Conservation (phyloP, 1,139 yeast genomes). For the Yamadazyma conglobata region DNA sequence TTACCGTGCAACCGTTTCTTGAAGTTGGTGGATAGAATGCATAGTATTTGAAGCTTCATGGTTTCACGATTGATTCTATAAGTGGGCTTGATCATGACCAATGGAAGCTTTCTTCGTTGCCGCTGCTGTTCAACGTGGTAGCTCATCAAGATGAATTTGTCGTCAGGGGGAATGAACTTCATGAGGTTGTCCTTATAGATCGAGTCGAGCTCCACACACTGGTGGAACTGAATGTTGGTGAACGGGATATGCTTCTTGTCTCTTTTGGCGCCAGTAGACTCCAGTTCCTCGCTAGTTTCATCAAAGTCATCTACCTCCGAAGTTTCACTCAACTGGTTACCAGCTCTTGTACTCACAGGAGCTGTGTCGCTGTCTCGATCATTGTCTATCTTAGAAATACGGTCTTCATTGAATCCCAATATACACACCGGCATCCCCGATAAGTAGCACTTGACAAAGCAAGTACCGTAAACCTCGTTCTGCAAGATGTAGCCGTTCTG, state of each 20-base stretch:
- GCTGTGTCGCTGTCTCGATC: constrained; percentile 14
- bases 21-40: constrained; percentile 33
- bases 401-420: constrained; percentile 40
- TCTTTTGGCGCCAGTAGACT: constrained; percentile 5
- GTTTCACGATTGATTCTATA: constrained; percentile 23
- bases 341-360: constrained; percentile 1
- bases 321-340: constrained; percentile 6
- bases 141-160: constrained; percentile 37
- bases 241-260: constrained; percentile 28
- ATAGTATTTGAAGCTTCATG: constrained; percentile 34
- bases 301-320: constrained; percentile 18
- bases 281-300: too few species aligned
- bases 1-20: constrained; percentile 35
- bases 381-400: constrained; percentile 26
- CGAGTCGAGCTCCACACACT: constrained; percentile 40
- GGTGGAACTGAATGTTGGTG: constrained; percentile 45
- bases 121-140: constrained; percentile 41
- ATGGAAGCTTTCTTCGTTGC: constrained; percentile 33
- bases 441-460: constrained; percentile 38
- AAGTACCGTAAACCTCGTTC: constrained; percentile 38
- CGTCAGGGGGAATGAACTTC: constrained; percentile 47
- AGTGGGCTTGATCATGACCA: constrained; percentile 36
- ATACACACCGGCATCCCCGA: constrained; percentile 48
- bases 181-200: constrained; percentile 38
- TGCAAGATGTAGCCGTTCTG: constrained; percentile 24